phyloP scores from a whole-genome alignment of 2,329 filamentous ascomycete genomes.

The Saccharata proteae region DNA sequence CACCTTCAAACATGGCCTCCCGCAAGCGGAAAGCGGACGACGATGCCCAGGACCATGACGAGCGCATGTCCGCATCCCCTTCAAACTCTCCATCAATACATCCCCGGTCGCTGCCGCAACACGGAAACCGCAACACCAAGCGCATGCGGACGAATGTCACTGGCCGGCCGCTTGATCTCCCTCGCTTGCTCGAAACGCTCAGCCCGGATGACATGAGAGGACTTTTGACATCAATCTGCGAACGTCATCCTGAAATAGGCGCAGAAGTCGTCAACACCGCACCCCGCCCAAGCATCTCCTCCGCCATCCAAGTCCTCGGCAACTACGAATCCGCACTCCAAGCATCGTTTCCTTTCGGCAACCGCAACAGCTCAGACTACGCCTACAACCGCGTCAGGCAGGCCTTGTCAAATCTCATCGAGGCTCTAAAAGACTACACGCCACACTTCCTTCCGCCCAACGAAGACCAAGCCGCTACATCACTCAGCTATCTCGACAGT shows the following conservation, averaged over 20 bases:
- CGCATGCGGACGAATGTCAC: conserved; percentile 55
- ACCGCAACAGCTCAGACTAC: conserved; percentile 78
- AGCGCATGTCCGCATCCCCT: conserved; percentile 87
- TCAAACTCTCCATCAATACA: conserved; percentile 66
- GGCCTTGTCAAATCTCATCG: conserved; percentile 65
- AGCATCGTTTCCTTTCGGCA: conserved; percentile 72
- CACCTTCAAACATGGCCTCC: conserved; percentile 32
- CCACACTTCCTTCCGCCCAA: conserved; percentile 89
- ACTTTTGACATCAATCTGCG: conserved; percentile 82
- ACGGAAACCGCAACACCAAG: conserved; percentile 45
- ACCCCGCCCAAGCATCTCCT: conserved; percentile 73
- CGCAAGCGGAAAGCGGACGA: conserved; percentile 84
- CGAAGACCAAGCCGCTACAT: conserved; percentile 71
- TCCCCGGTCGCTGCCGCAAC: conserved; percentile 49
- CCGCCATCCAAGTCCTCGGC: conserved; percentile 66
- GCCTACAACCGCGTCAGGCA: conserved; percentile 87
- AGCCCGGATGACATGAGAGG: conserved; percentile 72
- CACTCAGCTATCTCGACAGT: conserved; percentile 76
- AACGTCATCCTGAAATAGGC: conserved; percentile 74
- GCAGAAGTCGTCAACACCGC: conserved; percentile 74
- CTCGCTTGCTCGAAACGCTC: conserved; percentile 85
- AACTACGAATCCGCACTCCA: conserved; percentile 72
- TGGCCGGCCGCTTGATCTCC: conserved; percentile 52
- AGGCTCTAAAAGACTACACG: conserved; percentile 87
- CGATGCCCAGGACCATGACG: conserved; percentile 48